phyloP scores from a whole-genome alignment of 441 rosid genomes.

The Monsonia emarginata region DNA sequence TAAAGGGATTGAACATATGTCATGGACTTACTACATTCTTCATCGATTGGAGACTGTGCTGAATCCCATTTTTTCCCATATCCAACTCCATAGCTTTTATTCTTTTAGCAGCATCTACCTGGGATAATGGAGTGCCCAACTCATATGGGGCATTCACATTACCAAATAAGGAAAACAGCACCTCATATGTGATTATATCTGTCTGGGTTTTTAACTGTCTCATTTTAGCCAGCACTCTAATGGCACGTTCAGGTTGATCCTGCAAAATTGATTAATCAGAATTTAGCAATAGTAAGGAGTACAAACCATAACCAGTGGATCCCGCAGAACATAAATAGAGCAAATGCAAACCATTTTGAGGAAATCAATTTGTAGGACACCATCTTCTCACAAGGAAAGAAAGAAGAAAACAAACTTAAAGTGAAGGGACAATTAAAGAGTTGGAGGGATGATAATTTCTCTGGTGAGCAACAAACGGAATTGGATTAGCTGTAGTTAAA shows the following conservation, averaged over 20 bases:
- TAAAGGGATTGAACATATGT: constrained; percentile 13
- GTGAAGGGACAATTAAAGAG: background rate
- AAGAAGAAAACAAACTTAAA: background rate
- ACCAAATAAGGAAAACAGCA: constrained; percentile 66
- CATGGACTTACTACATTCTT: constrained; percentile 49
- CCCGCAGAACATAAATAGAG: background rate
- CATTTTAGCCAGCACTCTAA: constrained; percentile 62
- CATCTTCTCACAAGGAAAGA: background rate
- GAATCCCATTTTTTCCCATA: constrained; percentile 59
- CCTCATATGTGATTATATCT: constrained; percentile 58
- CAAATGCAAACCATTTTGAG: background rate
- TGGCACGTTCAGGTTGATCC: constrained; percentile 77
- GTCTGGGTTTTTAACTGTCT: constrained; percentile 43
- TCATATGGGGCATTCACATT: constrained; percentile 67
- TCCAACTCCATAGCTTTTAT: constrained; percentile 62
- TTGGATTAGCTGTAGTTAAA: too few species aligned
- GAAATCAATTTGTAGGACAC: background rate
- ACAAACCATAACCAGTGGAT: background rate
- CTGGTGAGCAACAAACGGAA: too few species aligned
- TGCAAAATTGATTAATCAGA: constrained; percentile 28
- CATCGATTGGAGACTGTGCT: constrained; percentile 51
- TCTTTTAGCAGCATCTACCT: constrained; percentile 49
- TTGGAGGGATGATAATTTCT: too few species aligned
- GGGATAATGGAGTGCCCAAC: constrained; percentile 47
- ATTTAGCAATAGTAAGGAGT: constrained; percentile 6